Percentiles rank a stretch among this genome's conserved stretches.
phyloP scores from a whole-genome alignment of 352 stramenopile species.

The Thalassiosira sp. region DNA sequence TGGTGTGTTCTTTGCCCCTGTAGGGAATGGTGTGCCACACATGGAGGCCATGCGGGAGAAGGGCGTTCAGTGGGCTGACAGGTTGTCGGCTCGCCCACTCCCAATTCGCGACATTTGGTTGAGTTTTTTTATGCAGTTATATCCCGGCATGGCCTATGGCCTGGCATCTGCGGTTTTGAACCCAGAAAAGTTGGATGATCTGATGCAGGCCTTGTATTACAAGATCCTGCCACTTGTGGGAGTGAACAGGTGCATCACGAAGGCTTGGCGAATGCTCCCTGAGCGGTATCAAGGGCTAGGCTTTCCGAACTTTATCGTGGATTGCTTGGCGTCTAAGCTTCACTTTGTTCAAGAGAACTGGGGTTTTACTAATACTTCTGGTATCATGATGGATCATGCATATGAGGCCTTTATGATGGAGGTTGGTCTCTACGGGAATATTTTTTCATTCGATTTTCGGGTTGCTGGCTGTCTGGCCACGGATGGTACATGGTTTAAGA shows the following conservation, averaged over 20 bases:
- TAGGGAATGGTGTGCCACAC: background rate
- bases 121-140: background rate
- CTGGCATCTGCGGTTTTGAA: background rate
- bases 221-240: background rate
- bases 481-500: slow-evolving; percentile 20
- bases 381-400: background rate
- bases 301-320: slow-evolving; percentile 3
- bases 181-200: background rate
- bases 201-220: background rate
- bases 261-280: background rate
- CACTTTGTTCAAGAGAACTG: background rate
- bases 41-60: slow-evolving; percentile 1
- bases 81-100: background rate
- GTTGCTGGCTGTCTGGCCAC: background rate
- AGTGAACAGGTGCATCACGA: slow-evolving; percentile 17
- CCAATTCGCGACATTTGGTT: background rate
- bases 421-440: slow-evolving; percentile 5
- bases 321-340: background rate
- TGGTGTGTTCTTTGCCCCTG: background rate
- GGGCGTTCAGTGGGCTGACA: background rate
- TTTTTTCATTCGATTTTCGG: background rate
- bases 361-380: background rate
- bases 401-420: slow-evolving; percentile 8
- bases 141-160: background rate
- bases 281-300: slow-evolving; percentile 13